phyloP scores from a whole-genome alignment of 2,329 filamentous ascomycete species.

The Hypoxylon sp. region DNA sequence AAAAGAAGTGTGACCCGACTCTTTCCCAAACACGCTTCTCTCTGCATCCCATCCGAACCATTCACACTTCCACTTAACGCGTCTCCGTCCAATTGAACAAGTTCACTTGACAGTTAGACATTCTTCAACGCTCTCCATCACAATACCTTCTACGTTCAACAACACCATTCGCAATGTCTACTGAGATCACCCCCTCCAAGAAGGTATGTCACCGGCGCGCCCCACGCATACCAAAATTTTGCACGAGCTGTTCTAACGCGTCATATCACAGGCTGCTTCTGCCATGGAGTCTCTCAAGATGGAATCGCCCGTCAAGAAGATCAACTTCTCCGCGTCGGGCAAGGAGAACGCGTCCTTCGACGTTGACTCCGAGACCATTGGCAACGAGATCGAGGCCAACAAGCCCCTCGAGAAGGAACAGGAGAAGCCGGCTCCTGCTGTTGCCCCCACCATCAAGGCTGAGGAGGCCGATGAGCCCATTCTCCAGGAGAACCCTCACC shows the following conservation, averaged over 20 bases:
- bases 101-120: conserved; percentile 14
- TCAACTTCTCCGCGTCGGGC: conserved; percentile 79
- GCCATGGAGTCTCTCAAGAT: conserved; percentile 90
- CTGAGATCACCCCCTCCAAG: conserved; percentile 71
- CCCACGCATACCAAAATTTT: conserved; percentile 2
- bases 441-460: conserved; percentile 64
- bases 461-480: conserved; percentile 87
- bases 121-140: conserved; percentile 22
- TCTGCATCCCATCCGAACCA: conserved; percentile 37
- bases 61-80: conserved; percentile 34
- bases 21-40: conserved; percentile 33
- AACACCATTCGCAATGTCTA: conserved; percentile 68
- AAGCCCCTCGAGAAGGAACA: conserved; percentile 62
- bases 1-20: conserved; percentile 37
- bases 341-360: conserved; percentile 80
- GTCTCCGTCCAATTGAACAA: conserved; percentile 30
- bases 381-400: conserved; percentile 67
- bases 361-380: conserved; percentile 58
- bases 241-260: conserved; percentile 33
- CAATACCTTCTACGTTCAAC: conserved; percentile 31
- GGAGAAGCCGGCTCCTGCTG: conserved; percentile 48
- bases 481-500: conserved; percentile 91
- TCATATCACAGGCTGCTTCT: conserved; percentile 73
- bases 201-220: conserved; percentile 57
- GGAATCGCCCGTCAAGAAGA: conserved; percentile 91